A percentile compares a stretch with the other conserved stretches of the same genome.
Conservation (phyloP, 129 eudicot genomes). For the Lactuca sativa region DNA sequence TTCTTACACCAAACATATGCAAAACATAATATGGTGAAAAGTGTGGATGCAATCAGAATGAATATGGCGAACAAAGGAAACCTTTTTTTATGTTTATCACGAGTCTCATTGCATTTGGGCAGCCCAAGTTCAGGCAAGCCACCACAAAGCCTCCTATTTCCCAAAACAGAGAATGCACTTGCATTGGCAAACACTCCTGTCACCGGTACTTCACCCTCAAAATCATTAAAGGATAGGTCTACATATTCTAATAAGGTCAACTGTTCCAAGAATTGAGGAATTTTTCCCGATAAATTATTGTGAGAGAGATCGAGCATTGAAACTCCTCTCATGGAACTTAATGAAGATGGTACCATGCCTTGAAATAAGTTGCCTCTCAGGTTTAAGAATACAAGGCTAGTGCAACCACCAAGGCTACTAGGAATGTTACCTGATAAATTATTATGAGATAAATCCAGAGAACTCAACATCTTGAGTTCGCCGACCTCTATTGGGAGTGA, state of each 20-base stretch:
- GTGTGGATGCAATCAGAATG: not conserved
- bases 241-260: not conserved
- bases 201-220: slow-evolving; percentile 28
- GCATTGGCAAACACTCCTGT: slow-evolving; percentile 18
- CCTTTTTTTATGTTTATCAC: not conserved
- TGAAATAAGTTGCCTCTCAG: not conserved
- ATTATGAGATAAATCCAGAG: not conserved
- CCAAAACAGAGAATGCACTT: slow-evolving; percentile 11
- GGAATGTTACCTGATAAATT: not conserved
- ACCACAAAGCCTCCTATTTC: not conserved
- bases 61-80: too few relatives aligned
- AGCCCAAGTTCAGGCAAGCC: not conserved
- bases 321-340: slow-evolving; percentile 8
- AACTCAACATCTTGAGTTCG: not conserved
- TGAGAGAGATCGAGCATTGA: slow-evolving; percentile 1
- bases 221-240: slow-evolving; percentile 19
- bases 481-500: not conserved
- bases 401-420: not conserved
- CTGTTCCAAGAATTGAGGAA: slow-evolving; percentile 4
- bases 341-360: not conserved
- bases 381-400: not conserved
- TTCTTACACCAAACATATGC: not conserved
- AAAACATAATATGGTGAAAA: not conserved
- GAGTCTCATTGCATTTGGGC: slow-evolving; percentile 1
- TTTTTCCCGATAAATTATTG: slow-evolving; percentile 25